Evolutionary conservation across 345 rosid genomes (phyloP).

Genomic region (Eucalyptus tenuipes): DNA sequence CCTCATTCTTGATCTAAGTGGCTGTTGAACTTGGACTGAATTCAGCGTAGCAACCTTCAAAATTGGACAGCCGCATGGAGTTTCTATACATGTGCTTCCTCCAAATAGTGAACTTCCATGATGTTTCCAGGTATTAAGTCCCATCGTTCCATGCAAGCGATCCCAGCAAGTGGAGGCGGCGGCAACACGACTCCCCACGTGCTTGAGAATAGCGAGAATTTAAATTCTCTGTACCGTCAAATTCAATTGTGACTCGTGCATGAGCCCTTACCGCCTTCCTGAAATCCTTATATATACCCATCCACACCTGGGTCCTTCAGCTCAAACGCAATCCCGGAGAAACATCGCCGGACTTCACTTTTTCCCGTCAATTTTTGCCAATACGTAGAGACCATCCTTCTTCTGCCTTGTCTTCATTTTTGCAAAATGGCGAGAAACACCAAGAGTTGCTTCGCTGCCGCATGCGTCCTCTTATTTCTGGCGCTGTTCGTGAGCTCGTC

Average conservation of each 20-base stretch:
- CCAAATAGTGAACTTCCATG: background rate
- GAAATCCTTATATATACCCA: background rate
- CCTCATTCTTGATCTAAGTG: background rate
- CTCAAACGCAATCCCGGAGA: background rate
- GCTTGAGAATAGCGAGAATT: background rate
- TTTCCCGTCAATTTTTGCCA: background rate
- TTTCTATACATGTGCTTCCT: background rate
- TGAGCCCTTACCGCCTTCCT: background rate
- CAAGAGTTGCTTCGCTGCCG: background rate
- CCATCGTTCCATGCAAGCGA: background rate
- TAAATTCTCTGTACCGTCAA: background rate
- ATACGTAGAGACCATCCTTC: background rate
- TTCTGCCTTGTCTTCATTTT: background rate
- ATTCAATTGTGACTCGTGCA: background rate
- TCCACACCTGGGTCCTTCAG: background rate
- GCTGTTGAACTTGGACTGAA: background rate
- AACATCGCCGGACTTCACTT: background rate
- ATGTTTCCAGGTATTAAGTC: background rate
- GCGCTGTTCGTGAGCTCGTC: background rate
- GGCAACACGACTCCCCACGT: background rate
- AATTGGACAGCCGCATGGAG: background rate
- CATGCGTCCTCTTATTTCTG: background rate
- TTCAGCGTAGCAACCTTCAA: background rate
- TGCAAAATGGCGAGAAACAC: slow-evolving; percentile 2
- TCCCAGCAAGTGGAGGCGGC: background rate